Conservation (phyloP, 768 basidiomycete species). For the Macrocybe gigantea region DNA sequence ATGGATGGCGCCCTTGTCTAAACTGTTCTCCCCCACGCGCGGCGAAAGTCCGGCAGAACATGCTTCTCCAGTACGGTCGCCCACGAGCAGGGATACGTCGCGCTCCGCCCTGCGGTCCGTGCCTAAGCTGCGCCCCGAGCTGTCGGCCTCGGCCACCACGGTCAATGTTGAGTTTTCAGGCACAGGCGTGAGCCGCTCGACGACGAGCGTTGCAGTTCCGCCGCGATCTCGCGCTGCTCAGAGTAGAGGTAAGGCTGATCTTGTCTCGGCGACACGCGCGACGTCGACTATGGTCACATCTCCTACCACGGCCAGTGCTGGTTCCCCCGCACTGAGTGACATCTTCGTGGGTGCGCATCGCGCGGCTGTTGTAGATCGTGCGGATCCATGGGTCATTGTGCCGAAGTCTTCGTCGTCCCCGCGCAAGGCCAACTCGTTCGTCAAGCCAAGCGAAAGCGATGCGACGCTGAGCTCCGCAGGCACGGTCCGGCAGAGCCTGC, state of each 20-base stretch:
- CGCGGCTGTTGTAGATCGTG: slow-evolving; percentile 16
- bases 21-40: slow-evolving; percentile 49
- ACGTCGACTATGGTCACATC: background rate
- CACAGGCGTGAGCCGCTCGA: slow-evolving; percentile 37
- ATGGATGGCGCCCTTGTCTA: slow-evolving; percentile 87
- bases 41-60: slow-evolving; percentile 13
- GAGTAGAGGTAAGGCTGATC: background rate
- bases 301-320: background rate
- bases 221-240: background rate
- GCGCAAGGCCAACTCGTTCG: slow-evolving; percentile 21
- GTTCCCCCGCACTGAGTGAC: slow-evolving; percentile 50
- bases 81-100: slow-evolving; percentile 14
- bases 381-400: slow-evolving; percentile 73
- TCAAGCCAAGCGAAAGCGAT: slow-evolving; percentile 13
- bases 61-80: slow-evolving; percentile 15
- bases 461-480: background rate
- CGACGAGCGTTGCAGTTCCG: slow-evolving; percentile 30
- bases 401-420: slow-evolving; percentile 26
- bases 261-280: too few species aligned
- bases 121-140: slow-evolving; percentile 79
- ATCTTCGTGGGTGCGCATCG: slow-evolving; percentile 91
- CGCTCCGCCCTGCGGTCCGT: slow-evolving; percentile 40
- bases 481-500: slow-evolving; percentile 11
- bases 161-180: slow-evolving; percentile 96
- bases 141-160: slow-evolving; percentile 83